phyloP scores from a whole-genome alignment of 2,329 filamentous ascomycete genomes.

The Rhexocercosporidium sp. region DNA sequence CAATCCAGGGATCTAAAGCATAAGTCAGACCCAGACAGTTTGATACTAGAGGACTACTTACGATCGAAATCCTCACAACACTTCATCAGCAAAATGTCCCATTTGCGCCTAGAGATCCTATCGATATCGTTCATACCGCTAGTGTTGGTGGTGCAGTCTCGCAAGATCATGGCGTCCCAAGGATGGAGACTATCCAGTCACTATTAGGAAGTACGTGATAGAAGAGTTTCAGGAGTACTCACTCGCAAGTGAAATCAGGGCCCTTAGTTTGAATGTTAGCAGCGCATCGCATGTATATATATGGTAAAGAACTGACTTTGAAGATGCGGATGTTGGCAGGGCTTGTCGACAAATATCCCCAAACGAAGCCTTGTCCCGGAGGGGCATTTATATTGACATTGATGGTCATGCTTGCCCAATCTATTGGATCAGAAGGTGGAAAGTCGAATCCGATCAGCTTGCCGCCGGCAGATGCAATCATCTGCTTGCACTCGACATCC shows the following conservation, averaged over 20 bases:
- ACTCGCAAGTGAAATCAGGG: not conserved
- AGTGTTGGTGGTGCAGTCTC: not conserved
- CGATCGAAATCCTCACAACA: conserved; percentile 2
- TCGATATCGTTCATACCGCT: not conserved
- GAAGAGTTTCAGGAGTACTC: not conserved
- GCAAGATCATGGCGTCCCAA: conserved; percentile 5
- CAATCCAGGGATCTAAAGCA: not conserved
- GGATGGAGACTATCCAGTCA: not conserved
- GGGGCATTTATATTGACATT: not conserved
- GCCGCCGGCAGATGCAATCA: not conserved
- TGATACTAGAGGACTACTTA: not conserved
- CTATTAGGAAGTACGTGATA: not conserved
- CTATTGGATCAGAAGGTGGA: not conserved
- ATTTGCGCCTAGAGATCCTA: not conserved
- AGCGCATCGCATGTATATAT: no score
- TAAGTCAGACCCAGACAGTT: not conserved
- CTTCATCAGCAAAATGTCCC: conserved; percentile 1
- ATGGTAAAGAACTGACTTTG: no score
- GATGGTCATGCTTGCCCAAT: not conserved
- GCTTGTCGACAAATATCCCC: not conserved
- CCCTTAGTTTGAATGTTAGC: not conserved
- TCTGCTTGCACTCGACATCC: not conserved
- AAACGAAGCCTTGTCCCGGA: not conserved
- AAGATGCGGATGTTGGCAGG: not conserved
- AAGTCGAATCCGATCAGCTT: conserved; percentile 4